phyloP scores from a whole-genome alignment of 805 yeast genomes.

The Saccharomycopsis sp. region DNA sequence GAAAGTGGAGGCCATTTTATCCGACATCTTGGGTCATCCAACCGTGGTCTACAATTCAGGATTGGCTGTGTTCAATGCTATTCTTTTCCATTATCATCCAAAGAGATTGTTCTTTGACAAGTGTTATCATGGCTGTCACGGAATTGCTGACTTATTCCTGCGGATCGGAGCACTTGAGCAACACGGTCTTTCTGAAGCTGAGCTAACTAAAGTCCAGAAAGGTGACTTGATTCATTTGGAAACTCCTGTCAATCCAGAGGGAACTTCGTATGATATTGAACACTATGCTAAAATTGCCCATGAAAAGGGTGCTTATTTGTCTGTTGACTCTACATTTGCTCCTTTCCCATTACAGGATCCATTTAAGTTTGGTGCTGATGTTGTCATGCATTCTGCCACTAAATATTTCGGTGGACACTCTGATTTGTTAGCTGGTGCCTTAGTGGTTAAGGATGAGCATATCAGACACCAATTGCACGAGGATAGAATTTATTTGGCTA shows the following conservation, averaged over 20 bases:
- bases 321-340: constrained; percentile 86
- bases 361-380: constrained; percentile 76
- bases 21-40: constrained; percentile 52
- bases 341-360: constrained; percentile 88
- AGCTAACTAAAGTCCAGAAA: constrained; percentile 40
- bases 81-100: constrained; percentile 65
- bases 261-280: constrained; percentile 55
- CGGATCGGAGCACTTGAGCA: constrained; percentile 54
- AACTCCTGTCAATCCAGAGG: constrained; percentile 85
- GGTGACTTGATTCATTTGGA: constrained; percentile 83
- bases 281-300: constrained; percentile 68
- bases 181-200: constrained; percentile 38
- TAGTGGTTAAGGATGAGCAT: constrained; percentile 53
- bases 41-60: constrained; percentile 75
- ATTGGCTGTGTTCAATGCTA: constrained; percentile 71
- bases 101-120: constrained; percentile 67
- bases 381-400: constrained; percentile 90
- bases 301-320: constrained; percentile 61
- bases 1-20: constrained; percentile 60
- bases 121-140: constrained; percentile 82
- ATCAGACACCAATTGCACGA: constrained; percentile 40
- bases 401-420: constrained; percentile 96
- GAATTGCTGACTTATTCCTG: constrained; percentile 54
- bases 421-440: constrained; percentile 76
- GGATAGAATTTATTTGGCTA: constrained; percentile 71